These are phyloP conservation scores for Saprolegnia parasitica DNA, from an alignment of 352 stramenopile genomes.

Conservation along the genomic window DNA sequence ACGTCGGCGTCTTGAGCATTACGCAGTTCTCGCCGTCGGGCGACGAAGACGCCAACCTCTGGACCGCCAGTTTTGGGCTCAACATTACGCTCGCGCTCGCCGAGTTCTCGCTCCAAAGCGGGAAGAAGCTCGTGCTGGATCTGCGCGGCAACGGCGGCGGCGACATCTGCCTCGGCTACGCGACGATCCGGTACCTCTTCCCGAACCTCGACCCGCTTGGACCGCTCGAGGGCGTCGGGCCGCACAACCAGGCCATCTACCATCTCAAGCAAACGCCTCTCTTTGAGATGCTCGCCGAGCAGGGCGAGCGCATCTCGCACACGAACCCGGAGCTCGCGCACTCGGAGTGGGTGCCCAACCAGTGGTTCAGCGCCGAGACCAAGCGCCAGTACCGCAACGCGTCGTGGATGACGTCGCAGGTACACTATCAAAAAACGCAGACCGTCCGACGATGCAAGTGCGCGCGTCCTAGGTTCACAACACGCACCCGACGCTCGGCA, in stretches of 20 bases:
- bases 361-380: constrained; percentile 17
- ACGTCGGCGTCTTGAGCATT: constrained; percentile 24
- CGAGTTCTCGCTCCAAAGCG: background rate
- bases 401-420: constrained; percentile 9
- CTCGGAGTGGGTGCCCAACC: constrained; percentile 16
- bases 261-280: constrained; percentile 15
- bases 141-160: constrained; percentile 26
- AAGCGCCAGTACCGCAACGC: constrained; percentile 21
- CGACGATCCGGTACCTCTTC: constrained; percentile 28
- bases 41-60: constrained; percentile 4
- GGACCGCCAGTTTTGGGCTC: background rate
- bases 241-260: constrained; percentile 19
- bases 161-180: constrained; percentile 27
- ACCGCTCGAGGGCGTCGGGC: constrained; percentile 17
- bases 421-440: background rate
- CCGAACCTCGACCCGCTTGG: constrained; percentile 14
- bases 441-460: background rate
- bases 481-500: background rate
- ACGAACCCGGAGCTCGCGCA: background rate
- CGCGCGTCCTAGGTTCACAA: background rate
- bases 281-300: constrained; percentile 12
- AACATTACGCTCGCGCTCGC: constrained; percentile 19
- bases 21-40: constrained; percentile 18
- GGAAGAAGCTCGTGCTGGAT: constrained; percentile 22
- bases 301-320: background rate